These are phyloP conservation scores for Hypoxylon sp. DNA, from an alignment of 2,329 filamentous ascomycete species.

Conservation along the genomic window DNA sequence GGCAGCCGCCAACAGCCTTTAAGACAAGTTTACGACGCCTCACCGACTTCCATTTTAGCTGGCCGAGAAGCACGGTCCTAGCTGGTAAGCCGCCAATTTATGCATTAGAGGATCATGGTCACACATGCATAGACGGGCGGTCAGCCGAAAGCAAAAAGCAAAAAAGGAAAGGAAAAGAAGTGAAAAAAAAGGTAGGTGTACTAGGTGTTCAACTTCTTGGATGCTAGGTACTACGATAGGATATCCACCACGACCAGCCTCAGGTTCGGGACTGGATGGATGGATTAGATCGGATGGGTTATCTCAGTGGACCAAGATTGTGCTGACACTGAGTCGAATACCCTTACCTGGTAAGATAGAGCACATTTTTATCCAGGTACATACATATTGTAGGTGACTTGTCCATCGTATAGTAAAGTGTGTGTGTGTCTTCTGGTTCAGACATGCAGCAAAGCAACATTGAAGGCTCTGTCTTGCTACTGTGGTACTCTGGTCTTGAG, in stretches of 20 bases:
- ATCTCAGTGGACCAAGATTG: conserved; percentile 39
- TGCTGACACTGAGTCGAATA: conserved; percentile 27
- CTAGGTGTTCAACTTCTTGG: conserved; percentile 19
- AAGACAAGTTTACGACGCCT: conserved; percentile 24
- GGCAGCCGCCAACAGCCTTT: conserved; percentile 26
- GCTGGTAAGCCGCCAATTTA: conserved; percentile 25
- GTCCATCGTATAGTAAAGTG: background rate
- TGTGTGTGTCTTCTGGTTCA: background rate
- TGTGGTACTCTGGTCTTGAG: conserved; percentile 15
- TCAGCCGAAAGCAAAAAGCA: conserved; percentile 31
- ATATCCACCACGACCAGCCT: conserved; percentile 18
- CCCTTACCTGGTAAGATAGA: background rate
- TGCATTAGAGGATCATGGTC: conserved; percentile 27
- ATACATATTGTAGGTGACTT: conserved; percentile 9
- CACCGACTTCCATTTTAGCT: conserved; percentile 43
- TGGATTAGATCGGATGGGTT: conserved; percentile 23
- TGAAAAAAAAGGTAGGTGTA: conserved; percentile 1
- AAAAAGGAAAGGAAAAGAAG: background rate
- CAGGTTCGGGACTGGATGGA: conserved; percentile 23
- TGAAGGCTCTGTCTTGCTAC: conserved; percentile 9
- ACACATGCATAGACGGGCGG: conserved; percentile 43
- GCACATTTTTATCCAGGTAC: background rate
- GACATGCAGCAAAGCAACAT: conserved; percentile 1
- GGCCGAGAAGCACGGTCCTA: conserved; percentile 27
- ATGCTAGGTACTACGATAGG: background rate